phyloP scores from a whole-genome alignment of 2,329 filamentous ascomycete genomes.

The Aspergillus eucalypticola region DNA sequence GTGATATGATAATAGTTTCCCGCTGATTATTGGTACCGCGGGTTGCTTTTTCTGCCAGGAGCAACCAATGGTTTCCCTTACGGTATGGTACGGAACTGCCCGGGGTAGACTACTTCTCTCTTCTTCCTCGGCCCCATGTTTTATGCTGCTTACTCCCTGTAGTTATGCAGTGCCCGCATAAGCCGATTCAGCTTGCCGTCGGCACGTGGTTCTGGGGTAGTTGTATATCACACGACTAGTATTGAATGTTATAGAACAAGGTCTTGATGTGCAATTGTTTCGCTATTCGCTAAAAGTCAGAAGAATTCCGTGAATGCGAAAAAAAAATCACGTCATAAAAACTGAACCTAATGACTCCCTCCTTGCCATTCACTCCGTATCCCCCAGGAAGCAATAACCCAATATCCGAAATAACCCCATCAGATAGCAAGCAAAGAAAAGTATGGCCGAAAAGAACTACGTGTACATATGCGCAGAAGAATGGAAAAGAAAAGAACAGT shows the following conservation, averaged over 20 bases:
- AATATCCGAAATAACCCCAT: neutral
- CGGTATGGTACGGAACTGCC: conserved; percentile 5
- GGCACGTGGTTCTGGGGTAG: conserved; percentile 25
- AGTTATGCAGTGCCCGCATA: conserved; percentile 15
- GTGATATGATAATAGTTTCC: conserved; percentile 25
- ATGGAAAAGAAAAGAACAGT: neutral
- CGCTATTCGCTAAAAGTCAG: no score
- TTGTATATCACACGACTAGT: no score
- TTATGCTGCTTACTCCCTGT: conserved; percentile 33
- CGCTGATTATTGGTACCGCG: conserved; percentile 25
- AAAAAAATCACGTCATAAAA: no score
- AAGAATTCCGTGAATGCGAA: no score
- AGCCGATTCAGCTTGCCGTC: conserved; percentile 15
- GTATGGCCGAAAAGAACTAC: neutral
- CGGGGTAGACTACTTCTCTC: neutral
- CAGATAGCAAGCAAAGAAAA: neutral
- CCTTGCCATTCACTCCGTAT: no score
- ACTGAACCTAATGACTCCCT: no score
- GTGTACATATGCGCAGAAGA: neutral
- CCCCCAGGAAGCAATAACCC: conserved; percentile 12
- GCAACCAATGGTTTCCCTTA: conserved; percentile 20
- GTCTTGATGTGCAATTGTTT: no score
- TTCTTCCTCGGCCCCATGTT: neutral
- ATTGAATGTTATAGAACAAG: no score
- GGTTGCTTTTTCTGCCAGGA: conserved; percentile 7